phyloP scores from a whole-genome alignment of 345 rosid genomes.

The Atalantia buxifolia region DNA sequence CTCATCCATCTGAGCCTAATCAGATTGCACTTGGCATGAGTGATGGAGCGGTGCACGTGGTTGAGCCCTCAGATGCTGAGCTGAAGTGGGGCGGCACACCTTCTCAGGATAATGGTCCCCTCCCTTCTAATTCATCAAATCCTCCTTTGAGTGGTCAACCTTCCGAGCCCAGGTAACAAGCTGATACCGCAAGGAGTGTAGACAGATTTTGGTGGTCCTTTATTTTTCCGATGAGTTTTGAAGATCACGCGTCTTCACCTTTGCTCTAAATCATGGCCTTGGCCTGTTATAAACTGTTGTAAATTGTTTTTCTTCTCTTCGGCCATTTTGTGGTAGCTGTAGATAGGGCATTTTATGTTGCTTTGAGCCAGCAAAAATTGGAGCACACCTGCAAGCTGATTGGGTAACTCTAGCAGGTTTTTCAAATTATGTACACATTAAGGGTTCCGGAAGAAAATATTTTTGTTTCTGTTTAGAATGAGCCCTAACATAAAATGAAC shows the following conservation, averaged over 20 bases:
- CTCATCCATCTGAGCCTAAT: conserved; percentile 60
- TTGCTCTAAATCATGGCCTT: conserved; percentile 9
- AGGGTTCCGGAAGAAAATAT: not conserved
- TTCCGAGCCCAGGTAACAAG: conserved; percentile 36
- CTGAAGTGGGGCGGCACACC: conserved; percentile 44
- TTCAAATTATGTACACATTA: not conserved
- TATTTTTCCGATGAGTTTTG: not conserved
- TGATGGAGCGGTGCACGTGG: conserved; percentile 55
- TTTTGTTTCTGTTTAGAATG: not conserved
- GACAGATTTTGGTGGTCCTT: conserved; percentile 6
- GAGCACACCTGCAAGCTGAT: not conserved
- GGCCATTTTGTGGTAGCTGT: conserved; percentile 1
- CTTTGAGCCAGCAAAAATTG: conserved; percentile 7
- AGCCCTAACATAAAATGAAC: not conserved
- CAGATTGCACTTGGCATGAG: conserved; percentile 68
- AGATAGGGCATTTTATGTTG: conserved; percentile 7
- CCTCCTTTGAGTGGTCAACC: conserved; percentile 39
- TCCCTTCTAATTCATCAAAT: conserved; percentile 45
- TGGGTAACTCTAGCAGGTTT: not conserved
- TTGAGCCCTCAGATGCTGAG: conserved; percentile 50
- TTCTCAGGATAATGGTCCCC: conserved; percentile 38
- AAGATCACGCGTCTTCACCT: not conserved
- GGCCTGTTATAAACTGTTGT: conserved; percentile 23
- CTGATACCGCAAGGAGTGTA: not conserved
- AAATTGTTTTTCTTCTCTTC: conserved; percentile 8